Evolutionary conservation across 139 green algal species (phyloP).

Genomic region (Picochlorum sp.): DNA sequence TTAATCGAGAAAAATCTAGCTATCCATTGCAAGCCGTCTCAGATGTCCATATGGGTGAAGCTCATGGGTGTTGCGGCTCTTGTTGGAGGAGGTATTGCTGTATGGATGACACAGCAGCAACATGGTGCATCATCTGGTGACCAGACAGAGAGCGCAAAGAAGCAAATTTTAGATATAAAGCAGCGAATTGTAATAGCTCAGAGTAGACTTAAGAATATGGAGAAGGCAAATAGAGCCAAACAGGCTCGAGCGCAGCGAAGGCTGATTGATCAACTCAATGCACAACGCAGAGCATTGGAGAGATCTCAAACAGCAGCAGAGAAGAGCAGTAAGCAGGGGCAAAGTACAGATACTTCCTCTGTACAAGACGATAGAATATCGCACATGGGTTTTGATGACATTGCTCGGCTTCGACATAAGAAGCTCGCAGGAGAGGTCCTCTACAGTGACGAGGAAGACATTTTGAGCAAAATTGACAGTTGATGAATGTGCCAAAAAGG

Average conservation of each 20-base stretch:
- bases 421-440: not conserved
- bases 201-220: not conserved
- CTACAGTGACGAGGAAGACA: conserved; percentile 4
- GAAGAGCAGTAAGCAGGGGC: not conserved
- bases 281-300: not conserved
- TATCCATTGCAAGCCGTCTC: not conserved
- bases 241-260: not conserved
- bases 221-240: conserved; percentile 10
- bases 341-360: not conserved
- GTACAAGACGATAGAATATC: too few species aligned
- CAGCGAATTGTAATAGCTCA: not conserved
- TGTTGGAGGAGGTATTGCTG: not conserved
- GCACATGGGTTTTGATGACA: not conserved
- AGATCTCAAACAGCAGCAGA: not conserved
- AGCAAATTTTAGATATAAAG: conserved; percentile 5
- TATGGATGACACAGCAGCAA: not conserved
- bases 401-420: not conserved
- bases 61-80: not conserved
- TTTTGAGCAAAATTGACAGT: not conserved
- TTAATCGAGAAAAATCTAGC: not conserved
- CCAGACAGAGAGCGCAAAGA: not conserved
- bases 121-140: not conserved
- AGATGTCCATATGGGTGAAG: not conserved
- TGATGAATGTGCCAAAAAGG: too few species aligned
- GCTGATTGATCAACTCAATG: conserved; percentile 3